Evolutionary conservation across 768 basidiomycete species (phyloP), one percentile per base, ranked within the genome.

Genomic region (Tulasnella sp.): DNA sequence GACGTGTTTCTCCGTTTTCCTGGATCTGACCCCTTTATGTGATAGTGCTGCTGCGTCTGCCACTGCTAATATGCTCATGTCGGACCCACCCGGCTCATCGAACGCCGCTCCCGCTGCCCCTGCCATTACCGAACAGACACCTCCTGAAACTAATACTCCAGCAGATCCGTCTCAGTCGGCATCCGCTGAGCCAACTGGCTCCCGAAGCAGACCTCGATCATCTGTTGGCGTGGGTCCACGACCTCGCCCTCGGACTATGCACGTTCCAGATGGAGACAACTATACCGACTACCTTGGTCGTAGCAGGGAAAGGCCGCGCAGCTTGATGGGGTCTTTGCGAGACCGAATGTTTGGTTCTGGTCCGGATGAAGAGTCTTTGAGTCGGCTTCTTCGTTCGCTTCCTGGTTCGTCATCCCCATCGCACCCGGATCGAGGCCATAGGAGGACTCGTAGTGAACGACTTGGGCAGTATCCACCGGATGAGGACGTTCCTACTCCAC

Each of bases 41-140:
- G 7, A 25, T 31, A 76, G 75, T 29, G 75, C 75, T 38, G 75
- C 75, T 39, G 75, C 75, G 8, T 76, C 75, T 40, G 75, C 75
- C 25, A 76, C 75, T 0, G 75, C 75, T 19, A 76, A 76, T 29
- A 76, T 76, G 75, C 45, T 76, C 22, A 38, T 76, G 40, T 76
- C 75, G 1, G 75, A 76, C 67, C 75, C 75, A 19, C 75, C 75
- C 2, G 67, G 67, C 22, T 45, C 75, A 45, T 38, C 45, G 14
- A 68, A 68, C 22, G 40, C 31, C 22, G 37, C 45, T 45, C 25
- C 75, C 15, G 11, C 75, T 9, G 7, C 36, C 22, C 49, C 49
- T 4, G 52, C 45, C 12, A 74, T 9, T 37, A 25, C 54, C 15
- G 36, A 42, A 69, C 34, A 64, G 37, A 2, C 67, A 8, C n/a